Conservation (phyloP, 768 basidiomycete species). For the Leccinum variicolor region DNA sequence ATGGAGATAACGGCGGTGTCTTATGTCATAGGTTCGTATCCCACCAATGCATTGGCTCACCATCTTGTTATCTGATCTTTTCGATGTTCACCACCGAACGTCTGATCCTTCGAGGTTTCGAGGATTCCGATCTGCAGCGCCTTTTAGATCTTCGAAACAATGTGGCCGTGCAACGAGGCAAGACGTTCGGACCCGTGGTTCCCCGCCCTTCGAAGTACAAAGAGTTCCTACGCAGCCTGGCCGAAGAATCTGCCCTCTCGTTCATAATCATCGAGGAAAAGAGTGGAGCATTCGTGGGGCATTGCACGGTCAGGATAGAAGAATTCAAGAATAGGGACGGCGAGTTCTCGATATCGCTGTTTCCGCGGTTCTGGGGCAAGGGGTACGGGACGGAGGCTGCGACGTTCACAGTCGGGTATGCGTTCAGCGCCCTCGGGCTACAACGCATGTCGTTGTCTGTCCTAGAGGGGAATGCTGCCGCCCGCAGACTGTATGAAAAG, state of each 20-base stretch:
- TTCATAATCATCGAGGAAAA: slow-evolving; percentile 16
- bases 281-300: slow-evolving; percentile 20
- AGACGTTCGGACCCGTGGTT: slow-evolving; percentile 19
- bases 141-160: slow-evolving; percentile 26
- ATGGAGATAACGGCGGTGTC: no score
- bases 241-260: slow-evolving; percentile 17
- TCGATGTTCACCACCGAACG: slow-evolving; percentile 25
- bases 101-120: slow-evolving; percentile 23
- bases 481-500: slow-evolving; percentile 13
- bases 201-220: slow-evolving; percentile 16
- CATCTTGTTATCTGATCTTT: not conserved
- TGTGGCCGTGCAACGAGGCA: slow-evolving; percentile 16
- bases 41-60: not conserved
- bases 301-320: slow-evolving; percentile 15
- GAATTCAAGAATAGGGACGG: slow-evolving; percentile 26
- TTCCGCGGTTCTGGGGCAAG: slow-evolving; percentile 26
- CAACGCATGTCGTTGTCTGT: slow-evolving; percentile 37
- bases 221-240: slow-evolving; percentile 6
- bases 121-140: slow-evolving; percentile 16
- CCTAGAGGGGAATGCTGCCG: slow-evolving; percentile 33
- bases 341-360: slow-evolving; percentile 22
- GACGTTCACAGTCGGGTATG: slow-evolving; percentile 34
- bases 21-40: no score
- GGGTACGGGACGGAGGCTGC: slow-evolving; percentile 36
- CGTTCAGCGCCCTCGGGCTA: slow-evolving; percentile 33